A percentile compares a stretch with the other conserved stretches of the same genome.
Conservation (phyloP, 179 eudicot species). For the Silene coronaria region DNA sequence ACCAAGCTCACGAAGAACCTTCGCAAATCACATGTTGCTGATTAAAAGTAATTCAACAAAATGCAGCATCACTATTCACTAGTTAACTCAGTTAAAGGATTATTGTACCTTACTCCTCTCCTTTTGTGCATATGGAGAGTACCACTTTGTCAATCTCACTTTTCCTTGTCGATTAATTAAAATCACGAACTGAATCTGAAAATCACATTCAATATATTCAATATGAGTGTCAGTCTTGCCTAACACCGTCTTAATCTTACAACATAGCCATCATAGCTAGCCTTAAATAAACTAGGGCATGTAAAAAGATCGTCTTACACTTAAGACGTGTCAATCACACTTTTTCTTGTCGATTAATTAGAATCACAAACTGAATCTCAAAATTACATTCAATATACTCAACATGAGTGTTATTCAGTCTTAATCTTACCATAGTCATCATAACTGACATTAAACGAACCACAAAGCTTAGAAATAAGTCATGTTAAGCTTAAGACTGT, state of each 20-base stretch:
- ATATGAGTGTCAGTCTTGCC: too few relatives aligned
- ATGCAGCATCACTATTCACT: background rate
- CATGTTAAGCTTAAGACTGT: background rate
- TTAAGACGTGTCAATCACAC: conserved; percentile 81
- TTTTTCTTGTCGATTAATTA: conserved; percentile 83
- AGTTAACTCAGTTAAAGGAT: background rate
- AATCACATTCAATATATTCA: too few relatives aligned
- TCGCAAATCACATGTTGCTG: conserved; percentile 12
- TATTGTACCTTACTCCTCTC: conserved; percentile 71
- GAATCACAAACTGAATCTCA: conserved; percentile 81
- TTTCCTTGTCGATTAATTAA: conserved; percentile 86
- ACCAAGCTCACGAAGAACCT: conserved; percentile 87
- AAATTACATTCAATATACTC: conserved; percentile 13
- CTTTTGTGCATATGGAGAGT: conserved; percentile 80
- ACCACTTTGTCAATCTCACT: conserved; percentile 89
- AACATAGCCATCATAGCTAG: background rate
- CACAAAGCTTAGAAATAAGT: background rate
- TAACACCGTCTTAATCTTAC: background rate
- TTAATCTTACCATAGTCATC: background rate
- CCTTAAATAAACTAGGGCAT: background rate
- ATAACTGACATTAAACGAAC: background rate
- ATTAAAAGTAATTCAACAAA: background rate
- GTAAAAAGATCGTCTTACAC: too few relatives aligned
- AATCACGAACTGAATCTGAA: conserved; percentile 70
- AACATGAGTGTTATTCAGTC: background rate